Evolutionary conservation across 1,284 basidiomycete species (phyloP), one percentile per base, ranked within the genome.

Genomic region (Boletus smithii): DNA sequence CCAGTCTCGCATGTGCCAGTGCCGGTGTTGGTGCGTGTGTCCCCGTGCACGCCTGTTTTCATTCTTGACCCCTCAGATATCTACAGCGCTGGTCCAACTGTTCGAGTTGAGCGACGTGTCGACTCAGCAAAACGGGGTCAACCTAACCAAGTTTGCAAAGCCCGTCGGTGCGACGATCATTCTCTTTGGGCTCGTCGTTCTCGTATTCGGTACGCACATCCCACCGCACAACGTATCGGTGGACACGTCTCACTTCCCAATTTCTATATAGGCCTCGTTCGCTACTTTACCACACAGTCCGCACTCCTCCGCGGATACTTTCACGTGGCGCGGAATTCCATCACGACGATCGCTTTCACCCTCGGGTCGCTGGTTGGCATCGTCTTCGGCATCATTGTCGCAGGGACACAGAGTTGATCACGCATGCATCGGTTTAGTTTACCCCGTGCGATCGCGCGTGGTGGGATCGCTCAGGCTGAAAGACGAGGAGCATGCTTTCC

Each of bases 1-100:
- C 71, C 16, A 71, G 70, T 38, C 56, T 73, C 20, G 65, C 69
- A 10, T 64, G 72, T 26, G 62, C 70, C 8, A 64, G 67, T 16
- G 59, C 68, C 5, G 71, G 71, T 23, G 66, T 73, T 26, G 72
- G 70, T 72, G 40, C 46, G 71, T 61, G 4, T 27, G 39, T 44
- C 32, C 4, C 24, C n/a, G 3, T 20, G 13, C 22, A 18, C 20
- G 26, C 22, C 8, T 20, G 13, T 18, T n/a, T 22, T 13, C 8
- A 8, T 39, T 39, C n/a, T 14, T 45, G 11, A 29, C 4, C 26
- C 36, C 13, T 38, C n/a, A 46, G 8, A 44, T 40, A n/a, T n/a
- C n/a, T n/a, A 5, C 37, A 63, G 62, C 62, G 9, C 48, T 65
- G 8, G 59, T 63, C 5, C 62, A 63, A 26, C 30, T 63, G 13